Conservation (phyloP, 2,329 filamentous ascomycete genomes). For the Cladosporium sp. region DNA sequence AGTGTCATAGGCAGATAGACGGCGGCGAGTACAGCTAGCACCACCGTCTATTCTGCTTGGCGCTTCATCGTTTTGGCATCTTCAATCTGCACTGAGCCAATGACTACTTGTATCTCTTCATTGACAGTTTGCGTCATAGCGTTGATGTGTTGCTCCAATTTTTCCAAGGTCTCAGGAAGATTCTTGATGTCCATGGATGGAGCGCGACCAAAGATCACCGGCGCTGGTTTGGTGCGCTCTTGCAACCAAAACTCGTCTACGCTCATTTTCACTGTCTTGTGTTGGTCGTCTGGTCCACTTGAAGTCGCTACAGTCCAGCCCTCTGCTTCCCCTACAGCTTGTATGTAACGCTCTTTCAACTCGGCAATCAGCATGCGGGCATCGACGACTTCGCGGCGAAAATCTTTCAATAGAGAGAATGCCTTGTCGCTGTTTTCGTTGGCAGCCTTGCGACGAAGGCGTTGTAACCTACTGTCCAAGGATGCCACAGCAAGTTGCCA, state of each 20-base stretch:
- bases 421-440: neutral
- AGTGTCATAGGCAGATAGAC: conserved; percentile 18
- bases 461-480: neutral
- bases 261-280: too few species aligned
- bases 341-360: neutral
- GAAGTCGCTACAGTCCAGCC: too few species aligned
- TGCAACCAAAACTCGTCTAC: too few species aligned
- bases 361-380: neutral
- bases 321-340: too few species aligned
- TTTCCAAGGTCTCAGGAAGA: neutral
- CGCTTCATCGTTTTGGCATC: neutral
- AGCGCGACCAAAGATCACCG: neutral
- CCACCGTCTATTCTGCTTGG: neutral
- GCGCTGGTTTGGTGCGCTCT: neutral
- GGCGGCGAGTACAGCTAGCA: conserved; percentile 10
- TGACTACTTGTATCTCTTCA: conserved; percentile 1
- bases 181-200: neutral
- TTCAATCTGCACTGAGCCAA: neutral
- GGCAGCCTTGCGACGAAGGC: neutral
- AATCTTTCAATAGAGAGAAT: neutral
- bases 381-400: neutral
- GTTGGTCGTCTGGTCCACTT: too few species aligned
- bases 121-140: neutral
- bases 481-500: neutral
- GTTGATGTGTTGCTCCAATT: neutral